Base-by-base conservation (phyloP, 192 early-diverging fungal species). In the Physocladia obscura region DNA sequence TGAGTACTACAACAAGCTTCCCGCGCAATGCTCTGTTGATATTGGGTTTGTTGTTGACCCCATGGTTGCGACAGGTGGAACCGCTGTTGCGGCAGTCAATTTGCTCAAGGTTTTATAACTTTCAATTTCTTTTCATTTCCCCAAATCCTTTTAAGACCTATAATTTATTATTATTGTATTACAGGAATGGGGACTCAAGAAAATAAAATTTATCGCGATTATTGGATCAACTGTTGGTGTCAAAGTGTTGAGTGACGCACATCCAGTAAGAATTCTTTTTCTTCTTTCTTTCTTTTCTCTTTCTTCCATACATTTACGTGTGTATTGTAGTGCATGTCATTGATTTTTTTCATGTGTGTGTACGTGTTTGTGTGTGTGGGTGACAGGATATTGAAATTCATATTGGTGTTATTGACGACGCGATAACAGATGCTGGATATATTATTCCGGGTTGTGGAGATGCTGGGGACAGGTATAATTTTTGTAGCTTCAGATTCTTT, bases 1-100 rank as follows among this genome's bases (percentile, higher is more conserved):
- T n/a, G 93, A 94, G 74, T 94, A 94, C 77, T 94, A 92, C 80
- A 94, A 94, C 76, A 94, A 93, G 73, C 79, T 94, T 27, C 93
- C 93, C 4, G 64, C 74, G n/a, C 64, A 75, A 6, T 88, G 89
- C 57, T 80, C 81, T 22, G 81, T 90, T 6, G 87, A 92, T 60
- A 62, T 86, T 44, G 90, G 90, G 49, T 73, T 91, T 58, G 80
- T 93, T 30, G 61, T 94, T 1, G 93, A 94, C 71, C 93, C 93
- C 4, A 88, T 93, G 79, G 79, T 93, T 34, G 93, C 92, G 11
- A 94, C 93, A 0, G 89, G 89, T 47, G 89, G 79, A 22, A 93
- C 92, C 0, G 90, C 90, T 19, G 81, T 90, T 27, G 91, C 91
- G 0, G 85, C 91, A 1, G 78, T 92, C 63, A 81, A 89, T 69